These are phyloP conservation scores for Leccinum imitatum DNA, from an alignment of 768 basidiomycete genomes.

Conservation along the genomic window DNA sequence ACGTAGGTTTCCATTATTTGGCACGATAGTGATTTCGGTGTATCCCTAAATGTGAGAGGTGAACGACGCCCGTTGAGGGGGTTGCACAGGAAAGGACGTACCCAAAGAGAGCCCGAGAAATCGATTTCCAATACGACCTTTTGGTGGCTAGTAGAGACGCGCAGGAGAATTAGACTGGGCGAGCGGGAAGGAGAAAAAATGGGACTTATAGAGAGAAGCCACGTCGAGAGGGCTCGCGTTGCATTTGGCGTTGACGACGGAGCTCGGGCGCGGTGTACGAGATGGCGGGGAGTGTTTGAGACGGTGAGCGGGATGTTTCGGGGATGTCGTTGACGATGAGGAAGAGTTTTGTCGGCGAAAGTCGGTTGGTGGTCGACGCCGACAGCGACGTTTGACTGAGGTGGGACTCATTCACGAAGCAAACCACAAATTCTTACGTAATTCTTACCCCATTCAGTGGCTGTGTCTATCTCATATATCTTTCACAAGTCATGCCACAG, in stretches of 20 bases:
- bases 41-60: conserved; percentile 61
- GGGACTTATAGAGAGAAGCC: conserved; percentile 88
- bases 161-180: conserved; percentile 44
- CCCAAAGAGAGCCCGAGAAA: conserved; percentile 85
- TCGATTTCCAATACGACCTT: conserved; percentile 93
- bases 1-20: conserved; percentile 73
- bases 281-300: background rate
- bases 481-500: conserved; percentile 50
- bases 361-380: conserved; percentile 21
- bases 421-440: conserved; percentile 34
- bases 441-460: conserved; percentile 10
- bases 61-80: conserved; percentile 19
- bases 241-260: conserved; percentile 41
- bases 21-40: conserved; percentile 88
- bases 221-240: conserved; percentile 75
- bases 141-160: conserved; percentile 87
- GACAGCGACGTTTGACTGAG: conserved; percentile 20
- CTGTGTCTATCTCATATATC: conserved; percentile 1
- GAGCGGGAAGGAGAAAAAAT: conserved; percentile 25
- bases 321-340: background rate
- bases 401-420: conserved; percentile 20
- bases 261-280: conserved; percentile 3
- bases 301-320: background rate
- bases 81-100: conserved; percentile 38
- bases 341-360: conserved; percentile 8